These are phyloP conservation scores for Aspergillus coremiiformis DNA, from an alignment of 495 filamentous ascomycete genomes.

Conservation along the genomic window DNA sequence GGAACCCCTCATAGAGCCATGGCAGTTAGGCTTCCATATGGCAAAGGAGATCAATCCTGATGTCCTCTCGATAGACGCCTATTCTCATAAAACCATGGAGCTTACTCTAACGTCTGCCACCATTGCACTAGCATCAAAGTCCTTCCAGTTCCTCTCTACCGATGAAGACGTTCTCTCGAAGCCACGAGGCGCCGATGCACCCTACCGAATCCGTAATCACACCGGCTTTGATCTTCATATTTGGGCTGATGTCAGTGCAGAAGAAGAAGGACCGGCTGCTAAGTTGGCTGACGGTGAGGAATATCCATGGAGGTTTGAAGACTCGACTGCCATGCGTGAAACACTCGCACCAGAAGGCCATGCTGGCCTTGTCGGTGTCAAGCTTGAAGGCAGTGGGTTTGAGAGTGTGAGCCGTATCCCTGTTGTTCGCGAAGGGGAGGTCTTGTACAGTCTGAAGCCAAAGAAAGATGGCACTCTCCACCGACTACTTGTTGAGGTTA, in stretches of 20 bases:
- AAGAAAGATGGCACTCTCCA: constrained; percentile 79
- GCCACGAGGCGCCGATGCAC: constrained; percentile 82
- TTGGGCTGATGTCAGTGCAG: constrained; percentile 63
- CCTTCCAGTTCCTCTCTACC: constrained; percentile 78
- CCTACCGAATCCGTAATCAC: constrained; percentile 89
- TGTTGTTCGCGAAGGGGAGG: constrained; percentile 89
- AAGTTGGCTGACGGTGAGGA: constrained; percentile 86
- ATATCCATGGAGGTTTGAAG: constrained; percentile 90
- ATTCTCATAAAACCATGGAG: constrained; percentile 83
- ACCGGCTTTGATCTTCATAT: constrained; percentile 86
- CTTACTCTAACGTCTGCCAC: constrained; percentile 88
- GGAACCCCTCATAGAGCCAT: constrained; percentile 95
- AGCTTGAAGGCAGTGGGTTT: constrained; percentile 88
- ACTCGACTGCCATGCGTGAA: constrained; percentile 89
- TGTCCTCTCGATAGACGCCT: constrained; percentile 71
- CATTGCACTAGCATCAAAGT: constrained; percentile 87
- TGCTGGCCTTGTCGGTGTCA: constrained; percentile 67
- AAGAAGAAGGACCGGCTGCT: constrained; percentile 58
- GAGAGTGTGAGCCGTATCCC: constrained; percentile 81
- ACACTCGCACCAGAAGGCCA: constrained; percentile 77
- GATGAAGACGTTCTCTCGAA: constrained; percentile 93
- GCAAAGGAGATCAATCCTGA: constrained; percentile 70
- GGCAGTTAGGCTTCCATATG: constrained; percentile 87
- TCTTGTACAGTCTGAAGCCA: constrained; percentile 75
- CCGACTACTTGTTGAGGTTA: constrained; percentile 85